Conservation (phyloP, 2,329 filamentous ascomycete species). For the Penicillium sp. region DNA sequence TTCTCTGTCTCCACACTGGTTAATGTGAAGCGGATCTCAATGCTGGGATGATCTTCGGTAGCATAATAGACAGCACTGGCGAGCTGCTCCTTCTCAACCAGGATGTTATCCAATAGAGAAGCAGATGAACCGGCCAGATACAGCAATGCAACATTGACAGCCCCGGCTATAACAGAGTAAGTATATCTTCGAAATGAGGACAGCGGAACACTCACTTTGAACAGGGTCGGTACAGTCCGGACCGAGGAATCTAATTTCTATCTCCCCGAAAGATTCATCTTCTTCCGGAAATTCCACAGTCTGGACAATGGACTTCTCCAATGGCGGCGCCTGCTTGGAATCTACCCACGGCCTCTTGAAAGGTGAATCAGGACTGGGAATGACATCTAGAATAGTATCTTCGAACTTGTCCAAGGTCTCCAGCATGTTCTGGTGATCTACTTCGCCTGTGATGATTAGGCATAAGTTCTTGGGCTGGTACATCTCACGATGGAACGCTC, state of each 20-base stretch:
- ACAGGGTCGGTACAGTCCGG: slow-evolving; percentile 66
- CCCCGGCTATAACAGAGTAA: slow-evolving; percentile 45
- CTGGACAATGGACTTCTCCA: slow-evolving; percentile 64
- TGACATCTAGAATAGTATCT: slow-evolving; percentile 69
- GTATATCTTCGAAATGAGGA: too few species aligned
- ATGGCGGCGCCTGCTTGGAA: slow-evolving; percentile 64
- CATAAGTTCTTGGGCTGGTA: slow-evolving; percentile 95
- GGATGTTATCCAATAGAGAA: slow-evolving; percentile 76
- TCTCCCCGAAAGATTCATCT: slow-evolving; percentile 85
- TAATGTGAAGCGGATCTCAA: slow-evolving; percentile 74
- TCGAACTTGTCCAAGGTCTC: slow-evolving; percentile 80
- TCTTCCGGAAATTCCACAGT: slow-evolving; percentile 90
- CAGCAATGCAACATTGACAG: slow-evolving; percentile 67
- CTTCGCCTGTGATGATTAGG: slow-evolving; percentile 81
- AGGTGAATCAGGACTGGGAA: slow-evolving; percentile 63
- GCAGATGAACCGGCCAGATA: slow-evolving; percentile 92
- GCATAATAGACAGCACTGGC: slow-evolving; percentile 75
- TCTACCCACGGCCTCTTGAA: slow-evolving; percentile 89
- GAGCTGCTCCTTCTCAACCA: slow-evolving; percentile 88
- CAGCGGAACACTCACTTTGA: too few species aligned
- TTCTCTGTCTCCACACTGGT: slow-evolving; percentile 81
- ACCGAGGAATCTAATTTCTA: slow-evolving; percentile 77
- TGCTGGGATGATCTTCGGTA: slow-evolving; percentile 69
- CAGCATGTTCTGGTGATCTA: slow-evolving; percentile 72
- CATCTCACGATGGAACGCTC: slow-evolving; percentile 92